Conservation (phyloP, 345 rosid genomes). For the Hibiscus tridactylites region DNA sequence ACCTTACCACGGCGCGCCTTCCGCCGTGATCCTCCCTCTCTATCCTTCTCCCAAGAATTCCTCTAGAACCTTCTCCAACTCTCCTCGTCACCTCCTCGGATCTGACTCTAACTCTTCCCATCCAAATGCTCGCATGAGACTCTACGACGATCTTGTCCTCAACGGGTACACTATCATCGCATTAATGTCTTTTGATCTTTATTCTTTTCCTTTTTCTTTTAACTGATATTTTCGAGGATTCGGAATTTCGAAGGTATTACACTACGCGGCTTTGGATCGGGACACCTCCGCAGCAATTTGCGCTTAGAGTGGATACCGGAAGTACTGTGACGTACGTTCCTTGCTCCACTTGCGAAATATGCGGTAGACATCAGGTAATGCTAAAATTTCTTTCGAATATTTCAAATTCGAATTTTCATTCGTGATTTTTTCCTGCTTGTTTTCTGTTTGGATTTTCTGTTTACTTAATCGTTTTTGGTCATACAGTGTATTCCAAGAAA, state of each 20-base stretch:
- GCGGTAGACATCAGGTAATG: conserved; percentile 80
- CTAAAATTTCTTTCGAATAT: not conserved
- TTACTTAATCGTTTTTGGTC: not conserved
- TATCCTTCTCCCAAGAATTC: conserved; percentile 38
- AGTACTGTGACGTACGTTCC: conserved; percentile 96
- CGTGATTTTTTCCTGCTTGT: not conserved
- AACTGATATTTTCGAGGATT: not conserved
- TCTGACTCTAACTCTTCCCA: conserved; percentile 26
- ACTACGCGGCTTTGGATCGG: conserved; percentile 93
- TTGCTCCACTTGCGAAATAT: conserved; percentile 66
- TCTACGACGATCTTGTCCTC: conserved; percentile 88
- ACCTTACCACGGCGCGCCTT: conserved; percentile 20
- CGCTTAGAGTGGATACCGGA: conserved; percentile 85
- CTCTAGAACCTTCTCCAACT: conserved; percentile 23
- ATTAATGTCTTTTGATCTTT: not conserved
- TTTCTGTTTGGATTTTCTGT: not conserved
- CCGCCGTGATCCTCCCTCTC: conserved; percentile 75
- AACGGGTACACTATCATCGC: conserved; percentile 44
- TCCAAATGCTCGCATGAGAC: conserved; percentile 75
- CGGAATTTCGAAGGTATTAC: conserved; percentile 48
- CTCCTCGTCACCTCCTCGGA: conserved; percentile 54
- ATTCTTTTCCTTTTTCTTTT: not conserved
- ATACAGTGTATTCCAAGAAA: not conserved
- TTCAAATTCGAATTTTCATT: not conserved
- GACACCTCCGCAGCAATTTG: conserved; percentile 87